Evolutionary conservation across 1,284 basidiomycete genomes (phyloP).

Genomic region (Mrakiaceae sp.): DNA sequence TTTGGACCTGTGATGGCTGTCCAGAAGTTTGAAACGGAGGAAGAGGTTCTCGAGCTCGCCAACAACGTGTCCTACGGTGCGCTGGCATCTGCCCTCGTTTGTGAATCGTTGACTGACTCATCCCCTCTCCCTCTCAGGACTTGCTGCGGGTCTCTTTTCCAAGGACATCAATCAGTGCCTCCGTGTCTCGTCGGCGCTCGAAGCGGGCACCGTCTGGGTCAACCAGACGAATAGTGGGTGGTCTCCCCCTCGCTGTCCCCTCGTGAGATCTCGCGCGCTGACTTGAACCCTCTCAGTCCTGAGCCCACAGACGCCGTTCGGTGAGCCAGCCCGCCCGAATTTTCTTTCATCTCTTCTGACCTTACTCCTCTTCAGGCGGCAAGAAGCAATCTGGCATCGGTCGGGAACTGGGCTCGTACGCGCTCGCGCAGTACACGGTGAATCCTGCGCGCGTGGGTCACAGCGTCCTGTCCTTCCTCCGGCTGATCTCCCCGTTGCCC

Average conservation of each 20-base stretch:
- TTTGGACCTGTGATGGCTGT: conserved; percentile 56
- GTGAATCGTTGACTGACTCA: neutral
- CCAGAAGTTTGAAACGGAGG: conserved; percentile 58
- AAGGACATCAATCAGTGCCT: conserved; percentile 60
- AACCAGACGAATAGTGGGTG: neutral
- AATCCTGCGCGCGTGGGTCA: too few species aligned
- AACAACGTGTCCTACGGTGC: conserved; percentile 82
- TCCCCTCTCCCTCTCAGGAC: conserved; percentile 49
- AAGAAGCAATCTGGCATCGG: conserved; percentile 75
- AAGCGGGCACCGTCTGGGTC: conserved; percentile 59
- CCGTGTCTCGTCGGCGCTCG: conserved; percentile 55
- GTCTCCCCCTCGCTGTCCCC: too few species aligned
- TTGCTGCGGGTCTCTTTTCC: conserved; percentile 56
- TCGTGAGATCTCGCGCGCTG: too few species aligned
- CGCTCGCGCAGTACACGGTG: conserved; percentile 59
- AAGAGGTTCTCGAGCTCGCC: neutral
- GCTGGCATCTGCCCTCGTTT: conserved; percentile 58
- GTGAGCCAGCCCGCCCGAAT: too few species aligned
- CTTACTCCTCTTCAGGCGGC: conserved; percentile 69
- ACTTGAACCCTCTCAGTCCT: too few species aligned
- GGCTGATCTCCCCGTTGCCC: conserved; percentile 46
- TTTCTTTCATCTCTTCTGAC: conserved; percentile 28
- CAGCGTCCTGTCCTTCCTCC: neutral
- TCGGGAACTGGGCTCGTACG: conserved; percentile 74
- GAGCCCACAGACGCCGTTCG: too few species aligned